Percentiles rank a stretch among this genome's conserved stretches.
These are phyloP conservation scores for Fistulifera solaris DNA, from an alignment of 108 stramenopile genomes.

Conservation along the genomic window DNA sequence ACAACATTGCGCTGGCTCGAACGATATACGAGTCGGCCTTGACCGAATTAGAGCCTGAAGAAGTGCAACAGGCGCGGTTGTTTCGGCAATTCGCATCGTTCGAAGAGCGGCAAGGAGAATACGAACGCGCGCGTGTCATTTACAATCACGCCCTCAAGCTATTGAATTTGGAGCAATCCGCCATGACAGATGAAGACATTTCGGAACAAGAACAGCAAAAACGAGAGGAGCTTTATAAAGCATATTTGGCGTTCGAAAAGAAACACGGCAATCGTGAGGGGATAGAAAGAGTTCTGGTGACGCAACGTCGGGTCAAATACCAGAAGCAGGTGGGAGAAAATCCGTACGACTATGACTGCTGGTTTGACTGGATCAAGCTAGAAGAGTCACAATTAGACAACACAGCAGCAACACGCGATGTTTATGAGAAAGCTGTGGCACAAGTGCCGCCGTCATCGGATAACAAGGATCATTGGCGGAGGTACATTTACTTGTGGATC, in stretches of 20 bases:
- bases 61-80: slow-evolving; percentile 68
- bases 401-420: slow-evolving; percentile 40
- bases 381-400: slow-evolving; percentile 48
- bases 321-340: slow-evolving; percentile 60
- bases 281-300: slow-evolving; percentile 84
- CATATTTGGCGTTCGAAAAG: slow-evolving; percentile 97
- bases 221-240: slow-evolving; percentile 86
- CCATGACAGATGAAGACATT: slow-evolving; percentile 25
- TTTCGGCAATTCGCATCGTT: slow-evolving; percentile 82
- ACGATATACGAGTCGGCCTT: slow-evolving; percentile 89
- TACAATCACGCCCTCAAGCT: slow-evolving; percentile 90
- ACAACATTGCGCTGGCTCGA: slow-evolving; percentile 84
- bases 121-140: slow-evolving; percentile 93
- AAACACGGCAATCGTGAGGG: slow-evolving; percentile 88
- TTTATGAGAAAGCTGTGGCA: slow-evolving; percentile 93
- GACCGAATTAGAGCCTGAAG: slow-evolving; percentile 87
- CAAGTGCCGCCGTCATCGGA: slow-evolving; percentile 72
- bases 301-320: slow-evolving; percentile 83
- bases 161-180: slow-evolving; percentile 52
- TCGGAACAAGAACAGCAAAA: slow-evolving; percentile 60
- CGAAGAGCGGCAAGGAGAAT: slow-evolving; percentile 95
- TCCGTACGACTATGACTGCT: slow-evolving; percentile 92
- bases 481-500: slow-evolving; percentile 98
- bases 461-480: slow-evolving; percentile 91
- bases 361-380: slow-evolving; percentile 96